Percentiles rank a stretch among this genome's conserved stretches.
Conservation (phyloP, 306 rosid species). For the Hippophae gyantsensis region DNA sequence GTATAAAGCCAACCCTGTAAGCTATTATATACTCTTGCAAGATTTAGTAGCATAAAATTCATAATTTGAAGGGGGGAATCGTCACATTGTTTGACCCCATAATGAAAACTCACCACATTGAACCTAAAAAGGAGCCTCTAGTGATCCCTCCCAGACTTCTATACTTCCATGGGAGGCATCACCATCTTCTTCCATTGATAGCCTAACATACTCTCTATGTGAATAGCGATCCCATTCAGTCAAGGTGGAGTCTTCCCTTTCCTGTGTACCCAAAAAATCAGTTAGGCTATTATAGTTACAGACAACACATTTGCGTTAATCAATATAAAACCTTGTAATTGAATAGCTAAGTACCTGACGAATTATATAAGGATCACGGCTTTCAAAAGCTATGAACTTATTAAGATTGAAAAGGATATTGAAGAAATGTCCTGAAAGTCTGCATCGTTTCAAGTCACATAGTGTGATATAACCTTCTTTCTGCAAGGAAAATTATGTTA, state of each 20-base stretch:
- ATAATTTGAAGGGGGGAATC: neutral
- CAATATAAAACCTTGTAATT: neutral
- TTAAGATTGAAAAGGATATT: conserved; percentile 93
- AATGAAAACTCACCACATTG: conserved; percentile 31
- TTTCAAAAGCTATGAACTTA: conserved; percentile 92
- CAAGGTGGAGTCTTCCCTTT: conserved; percentile 71
- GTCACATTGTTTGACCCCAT: neutral
- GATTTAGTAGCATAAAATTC: neutral
- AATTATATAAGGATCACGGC: conserved; percentile 93
- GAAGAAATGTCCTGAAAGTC: conserved; percentile 87
- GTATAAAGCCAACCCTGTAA: no score
- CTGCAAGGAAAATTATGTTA: conserved; percentile 37
- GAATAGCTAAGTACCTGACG: conserved; percentile 60
- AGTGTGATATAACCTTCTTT: conserved; percentile 58
- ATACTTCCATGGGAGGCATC: conserved; percentile 80
- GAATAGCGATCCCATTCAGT: conserved; percentile 86
- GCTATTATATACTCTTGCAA: no score
- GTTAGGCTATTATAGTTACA: neutral
- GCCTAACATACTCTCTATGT: conserved; percentile 73
- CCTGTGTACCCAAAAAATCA: conserved; percentile 37
- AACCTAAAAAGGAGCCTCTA: conserved; percentile 68
- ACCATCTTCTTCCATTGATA: conserved; percentile 82
- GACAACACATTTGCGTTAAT: conserved; percentile 15
- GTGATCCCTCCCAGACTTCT: conserved; percentile 79
- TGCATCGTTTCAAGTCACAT: conserved; percentile 75